These are phyloP conservation scores for Cardamine chenopodiifolia DNA, from an alignment of 345 rosid genomes.

Conservation along the genomic window DNA sequence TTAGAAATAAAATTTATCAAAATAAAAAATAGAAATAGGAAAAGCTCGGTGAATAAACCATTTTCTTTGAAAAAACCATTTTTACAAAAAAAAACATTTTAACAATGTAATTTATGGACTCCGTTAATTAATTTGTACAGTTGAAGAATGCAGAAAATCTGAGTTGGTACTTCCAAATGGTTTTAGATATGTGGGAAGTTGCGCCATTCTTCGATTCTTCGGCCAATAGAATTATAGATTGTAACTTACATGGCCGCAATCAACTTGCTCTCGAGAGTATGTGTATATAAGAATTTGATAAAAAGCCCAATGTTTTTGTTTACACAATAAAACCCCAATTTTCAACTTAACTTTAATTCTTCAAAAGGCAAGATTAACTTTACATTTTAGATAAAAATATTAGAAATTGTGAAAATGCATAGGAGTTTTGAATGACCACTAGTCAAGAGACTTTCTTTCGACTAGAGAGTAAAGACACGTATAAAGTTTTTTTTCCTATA, in stretches of 20 bases:
- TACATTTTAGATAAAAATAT: background rate
- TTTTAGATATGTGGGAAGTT: conserved; percentile 20
- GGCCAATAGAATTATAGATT: conserved; percentile 19
- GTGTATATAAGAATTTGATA: background rate
- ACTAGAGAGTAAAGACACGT: too few species aligned
- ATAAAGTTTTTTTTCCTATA: too few species aligned
- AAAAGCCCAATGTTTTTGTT: background rate
- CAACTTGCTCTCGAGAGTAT: conserved; percentile 27
- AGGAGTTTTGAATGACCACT: background rate
- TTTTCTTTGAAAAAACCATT: too few species aligned
- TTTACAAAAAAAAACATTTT: background rate
- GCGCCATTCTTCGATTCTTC: conserved; percentile 21
- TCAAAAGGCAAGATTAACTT: background rate
- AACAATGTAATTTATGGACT: background rate
- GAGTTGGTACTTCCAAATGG: conserved; percentile 17
- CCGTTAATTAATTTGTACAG: background rate
- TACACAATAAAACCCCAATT: background rate
- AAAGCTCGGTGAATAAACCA: background rate
- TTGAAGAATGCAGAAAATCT: background rate
- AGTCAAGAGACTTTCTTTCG: background rate
- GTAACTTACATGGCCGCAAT: conserved; percentile 29
- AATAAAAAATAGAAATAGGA: background rate
- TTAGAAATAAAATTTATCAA: background rate
- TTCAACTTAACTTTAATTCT: background rate
- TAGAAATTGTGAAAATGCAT: too few species aligned